Percentiles rank a stretch among this genome's conserved stretches.
phyloP scores from a whole-genome alignment of 345 rosid species.

The Anacardium occidentale region DNA sequence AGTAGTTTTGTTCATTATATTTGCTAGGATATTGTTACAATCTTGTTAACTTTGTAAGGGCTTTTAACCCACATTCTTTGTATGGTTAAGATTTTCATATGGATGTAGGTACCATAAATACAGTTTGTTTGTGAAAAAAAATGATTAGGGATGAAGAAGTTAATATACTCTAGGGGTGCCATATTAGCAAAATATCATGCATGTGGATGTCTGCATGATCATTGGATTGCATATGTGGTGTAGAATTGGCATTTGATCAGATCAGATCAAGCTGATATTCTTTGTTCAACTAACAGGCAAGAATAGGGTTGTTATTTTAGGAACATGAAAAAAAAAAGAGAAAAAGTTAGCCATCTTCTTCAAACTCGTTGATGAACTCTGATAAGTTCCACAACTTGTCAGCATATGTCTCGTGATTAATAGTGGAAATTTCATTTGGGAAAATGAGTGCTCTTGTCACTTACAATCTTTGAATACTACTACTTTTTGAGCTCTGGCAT shows the following conservation, averaged over 20 bases:
- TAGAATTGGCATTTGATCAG: slow-evolving; percentile 3
- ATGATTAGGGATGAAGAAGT: background rate
- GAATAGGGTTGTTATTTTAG: background rate
- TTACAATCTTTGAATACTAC: background rate
- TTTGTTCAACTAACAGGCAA: background rate
- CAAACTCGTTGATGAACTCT: background rate
- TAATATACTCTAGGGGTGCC: background rate
- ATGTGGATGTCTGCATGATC: background rate
- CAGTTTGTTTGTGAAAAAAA: background rate
- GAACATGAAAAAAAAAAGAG: background rate
- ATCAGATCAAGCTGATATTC: background rate
- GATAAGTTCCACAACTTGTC: background rate
- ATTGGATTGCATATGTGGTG: background rate
- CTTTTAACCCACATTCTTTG: background rate
- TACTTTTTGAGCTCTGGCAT: background rate
- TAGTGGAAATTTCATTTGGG: background rate
- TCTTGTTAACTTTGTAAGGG: background rate
- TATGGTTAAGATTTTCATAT: background rate
- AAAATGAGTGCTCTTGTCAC: background rate
- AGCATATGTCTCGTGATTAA: slow-evolving; percentile 2
- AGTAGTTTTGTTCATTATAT: too few species aligned
- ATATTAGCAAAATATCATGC: background rate
- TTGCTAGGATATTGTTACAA: background rate
- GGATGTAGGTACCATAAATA: background rate
- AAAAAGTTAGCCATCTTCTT: background rate